Evolutionary conservation across 768 basidiomycete genomes (phyloP), one percentile per base, ranked within the genome.

Genomic region (Mycena latifolia): DNA sequence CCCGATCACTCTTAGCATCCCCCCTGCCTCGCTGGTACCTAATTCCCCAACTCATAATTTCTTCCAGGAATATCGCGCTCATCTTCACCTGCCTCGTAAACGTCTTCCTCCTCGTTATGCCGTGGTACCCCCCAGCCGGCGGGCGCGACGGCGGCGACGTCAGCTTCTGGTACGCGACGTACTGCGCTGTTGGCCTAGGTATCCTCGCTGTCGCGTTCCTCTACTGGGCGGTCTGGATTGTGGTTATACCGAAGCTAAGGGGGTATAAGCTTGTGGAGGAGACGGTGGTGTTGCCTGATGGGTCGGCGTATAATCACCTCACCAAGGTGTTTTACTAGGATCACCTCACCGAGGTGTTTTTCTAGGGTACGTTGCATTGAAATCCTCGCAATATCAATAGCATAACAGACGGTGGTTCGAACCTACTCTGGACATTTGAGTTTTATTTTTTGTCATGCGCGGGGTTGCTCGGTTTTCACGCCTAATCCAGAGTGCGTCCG

Each of bases 121-220:
- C 82, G 18, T 83, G 82, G 81, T 77, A 81, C 3, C 82, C 81
- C 7, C 81, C 81, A 6, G 65, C 65, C 39, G 76, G 78, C 12
- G 81, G 81, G 10, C 77, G 79, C 29, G 72, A 80, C 52, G 78
- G 69, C 20, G 81, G 81, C 24, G 80, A 82, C 54, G 80, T 82
- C 50, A 79, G 76, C 67, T 82, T 82, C 72, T 82, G 80, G 74
- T 82, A 80, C 56, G 81, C 81, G 0, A 81, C 81, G 14, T 81
- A 80, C 67, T 81, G 81, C 69, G 75, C 80, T 39, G 78, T 79
- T 31, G 80, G 80, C 0, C 69, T 80, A 25, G 78, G 61, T 41
- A 73, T 81, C 52, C 73, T 81, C 50, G 73, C 62, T 20, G 35
- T 80, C 10, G 77, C 77, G 0, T 76, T 70, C 28, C 55, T 78